Evolutionary conservation across 2,329 filamentous ascomycete species (phyloP), one percentile per base, ranked within the genome.

Genomic region (Aureobasidium lini): DNA sequence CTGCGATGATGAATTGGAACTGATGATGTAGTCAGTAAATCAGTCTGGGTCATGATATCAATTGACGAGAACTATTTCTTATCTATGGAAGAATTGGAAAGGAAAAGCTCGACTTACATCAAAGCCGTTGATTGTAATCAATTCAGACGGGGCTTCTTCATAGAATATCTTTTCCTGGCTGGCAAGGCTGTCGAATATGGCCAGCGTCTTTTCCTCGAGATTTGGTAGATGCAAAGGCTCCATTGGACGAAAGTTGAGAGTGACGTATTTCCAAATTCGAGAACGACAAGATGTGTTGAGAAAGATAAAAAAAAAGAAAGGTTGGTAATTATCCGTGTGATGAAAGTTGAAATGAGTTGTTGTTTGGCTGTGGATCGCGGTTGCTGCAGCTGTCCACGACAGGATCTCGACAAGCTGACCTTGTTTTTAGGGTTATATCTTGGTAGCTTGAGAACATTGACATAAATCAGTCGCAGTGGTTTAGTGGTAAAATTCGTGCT

Each of bases 401-500:
- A n/a, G n/a, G n/a, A n/a, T n/a, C n/a, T n/a, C n/a, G n/a, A n/a
- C n/a, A n/a, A n/a, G n/a, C n/a, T n/a, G n/a, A n/a, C n/a, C n/a
- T n/a, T n/a, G n/a, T n/a, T n/a, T n/a, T n/a, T n/a, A n/a, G n/a
- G n/a, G n/a, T n/a, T 23, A 23, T 23, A 3, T 23, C 0, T 23
- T 23, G 23, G 4, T 3, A 23, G 0, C 0, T 23, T 23, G 23
- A 3, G 4, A 23, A 23, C 18, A 23, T 23, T 3, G 11, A 18
- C 29, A 56, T 44, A 23, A n/a, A 46, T 29, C 9, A 56, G 54
- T 57, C 54, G 54, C 54, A 57, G 54, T 57, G 54, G 54, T 57
- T 57, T 57, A 57, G 54, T 57, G 53, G 53, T 57, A 57, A 57
- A 57, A 57, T 57, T 57, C 53, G 53, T 57, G 53, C 53, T 57